Base-by-base conservation (phyloP, 768 basidiomycete species). In the Porpolomopsis calyptriformis region DNA sequence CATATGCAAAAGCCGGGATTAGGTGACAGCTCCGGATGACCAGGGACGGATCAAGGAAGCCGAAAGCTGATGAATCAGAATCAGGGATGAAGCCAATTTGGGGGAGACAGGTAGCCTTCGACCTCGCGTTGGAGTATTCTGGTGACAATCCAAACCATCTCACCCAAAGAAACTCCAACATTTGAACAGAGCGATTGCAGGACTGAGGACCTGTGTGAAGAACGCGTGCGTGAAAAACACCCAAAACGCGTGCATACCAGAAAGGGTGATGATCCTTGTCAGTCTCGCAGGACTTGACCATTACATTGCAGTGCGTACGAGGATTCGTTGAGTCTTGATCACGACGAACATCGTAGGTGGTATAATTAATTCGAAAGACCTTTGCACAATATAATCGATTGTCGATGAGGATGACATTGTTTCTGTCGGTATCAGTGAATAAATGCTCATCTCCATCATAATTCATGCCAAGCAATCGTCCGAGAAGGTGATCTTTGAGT, bases 31-130 rank as follows among this genome's bases (percentile, higher is more conserved):
- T 65, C 0, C 65, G 55, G 23, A 77, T 53, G 3, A 77, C 61
- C 0, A 56, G 50, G 0, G 48, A 45, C 0, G 74, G 75, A 50
- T 76, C 62, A 0, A 76, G 20, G 40, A 78, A 78, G 0, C 72
- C 64, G 50, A 74, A 77, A 2, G 67, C 61, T 7, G 7, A 7
- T 1, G n/a, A 11, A 18, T 62, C 57, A 0, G 53, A 40, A 1
- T 50, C 29, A 1, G 61, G 48, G 1, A 73, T 46, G 44, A 70
- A 76, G 2, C 59, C 59, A 29, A 72, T 27, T 1, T 55, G 48
- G 22, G 59, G 63, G 1, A 70, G 55, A 1, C 49, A 52, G 0
- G 55, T 45, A 0, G 42, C 36, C 1, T 50, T 45, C 49, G 57
- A 64, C 0, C 48, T 31, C 24, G 1, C 18, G 20, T n/a, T n/a